phyloP scores from a whole-genome alignment of 768 basidiomycete species.

The Lentinula aciculospora region DNA sequence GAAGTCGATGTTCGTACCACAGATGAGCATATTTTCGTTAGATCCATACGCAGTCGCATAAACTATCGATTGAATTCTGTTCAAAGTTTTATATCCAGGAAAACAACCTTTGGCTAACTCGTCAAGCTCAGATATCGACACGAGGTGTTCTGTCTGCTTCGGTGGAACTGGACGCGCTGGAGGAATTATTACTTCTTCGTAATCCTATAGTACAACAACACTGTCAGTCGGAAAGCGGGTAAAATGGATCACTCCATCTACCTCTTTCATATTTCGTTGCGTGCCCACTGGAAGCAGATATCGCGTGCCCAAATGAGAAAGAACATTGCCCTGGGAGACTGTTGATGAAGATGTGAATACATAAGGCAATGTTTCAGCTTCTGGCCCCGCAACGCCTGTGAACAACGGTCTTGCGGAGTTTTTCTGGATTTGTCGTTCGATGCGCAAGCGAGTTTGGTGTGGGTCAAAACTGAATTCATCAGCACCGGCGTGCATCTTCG shows the following conservation, averaged over 20 bases:
- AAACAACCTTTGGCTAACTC: conserved; percentile 77
- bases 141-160: conserved; percentile 60
- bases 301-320: conserved; percentile 71
- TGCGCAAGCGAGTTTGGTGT: conserved; percentile 49
- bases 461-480: conserved; percentile 23
- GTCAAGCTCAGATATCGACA: conserved; percentile 71
- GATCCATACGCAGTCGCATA: conserved; percentile 90
- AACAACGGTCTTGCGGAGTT: conserved; percentile 68
- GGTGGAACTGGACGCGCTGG: conserved; percentile 78
- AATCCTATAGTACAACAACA: conserved; percentile 44
- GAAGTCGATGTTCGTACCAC: conserved; percentile 46
- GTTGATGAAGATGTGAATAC: conserved; percentile 73
- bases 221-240: conserved; percentile 4
- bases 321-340: conserved; percentile 50
- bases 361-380: conserved; percentile 71
- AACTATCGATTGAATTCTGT: conserved; percentile 93
- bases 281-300: conserved; percentile 86
- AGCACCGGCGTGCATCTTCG: not conserved
- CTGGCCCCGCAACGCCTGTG: conserved; percentile 40
- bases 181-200: conserved; percentile 87
- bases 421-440: conserved; percentile 53
- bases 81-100: conserved; percentile 78
- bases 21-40: conserved; percentile 95
- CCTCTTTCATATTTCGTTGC: conserved; percentile 58
- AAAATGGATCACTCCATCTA: conserved; percentile 21